These are phyloP conservation scores for Sanghuangporus weigelae DNA, from an alignment of 1,284 basidiomycete genomes.

Conservation along the genomic window DNA sequence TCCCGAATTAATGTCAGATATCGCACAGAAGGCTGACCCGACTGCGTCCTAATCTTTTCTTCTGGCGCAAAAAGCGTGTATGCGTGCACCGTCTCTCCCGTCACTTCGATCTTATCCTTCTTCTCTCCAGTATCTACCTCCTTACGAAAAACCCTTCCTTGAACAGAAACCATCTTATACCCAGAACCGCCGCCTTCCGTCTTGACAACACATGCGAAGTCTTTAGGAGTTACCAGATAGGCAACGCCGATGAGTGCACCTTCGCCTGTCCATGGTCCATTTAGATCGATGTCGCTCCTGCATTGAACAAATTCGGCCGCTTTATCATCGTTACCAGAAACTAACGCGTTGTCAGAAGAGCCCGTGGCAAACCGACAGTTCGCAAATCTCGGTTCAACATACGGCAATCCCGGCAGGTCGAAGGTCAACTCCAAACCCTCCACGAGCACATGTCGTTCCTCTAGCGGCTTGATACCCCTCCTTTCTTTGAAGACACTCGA, in stretches of 20 bases:
- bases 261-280: conserved; percentile 7
- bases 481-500: conserved; percentile 11
- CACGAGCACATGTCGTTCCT: conserved; percentile 8
- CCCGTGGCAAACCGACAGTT: conserved; percentile 12
- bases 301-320: neutral
- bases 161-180: conserved; percentile 15
- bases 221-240: conserved; percentile 17
- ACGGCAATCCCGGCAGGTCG: conserved; percentile 17
- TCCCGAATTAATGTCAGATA: conserved; percentile 15
- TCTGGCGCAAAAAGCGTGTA: conserved; percentile 15
- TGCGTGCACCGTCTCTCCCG: conserved; percentile 10
- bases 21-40: conserved; percentile 14
- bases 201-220: conserved; percentile 14
- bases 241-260: conserved; percentile 18
- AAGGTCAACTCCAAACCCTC: conserved; percentile 17
- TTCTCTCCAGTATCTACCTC: neutral
- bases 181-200: conserved; percentile 17
- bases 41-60: neutral
- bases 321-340: neutral
- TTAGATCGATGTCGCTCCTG: neutral
- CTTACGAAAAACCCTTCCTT: conserved; percentile 5
- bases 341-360: neutral
- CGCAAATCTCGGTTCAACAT: conserved; percentile 18
- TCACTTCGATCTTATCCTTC: neutral
- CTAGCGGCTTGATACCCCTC: conserved; percentile 15